Evolutionary conservation across 306 rosid species (phyloP).

Genomic region (Trifolium pratense): DNA sequence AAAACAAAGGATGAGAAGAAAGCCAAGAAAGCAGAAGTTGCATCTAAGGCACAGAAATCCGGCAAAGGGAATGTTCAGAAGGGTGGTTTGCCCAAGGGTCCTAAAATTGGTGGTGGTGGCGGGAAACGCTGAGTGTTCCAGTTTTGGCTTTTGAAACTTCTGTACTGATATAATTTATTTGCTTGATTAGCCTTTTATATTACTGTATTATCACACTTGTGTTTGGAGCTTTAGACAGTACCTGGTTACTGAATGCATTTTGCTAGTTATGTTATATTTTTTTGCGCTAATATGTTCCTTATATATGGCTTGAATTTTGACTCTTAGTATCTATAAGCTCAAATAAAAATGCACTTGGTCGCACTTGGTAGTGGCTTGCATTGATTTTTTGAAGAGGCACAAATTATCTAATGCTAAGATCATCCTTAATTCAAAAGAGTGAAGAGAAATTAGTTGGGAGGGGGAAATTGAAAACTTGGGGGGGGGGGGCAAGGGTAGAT

Average conservation of each 20-base stretch:
- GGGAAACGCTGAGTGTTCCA: conserved; percentile 71
- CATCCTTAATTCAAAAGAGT: too few relatives aligned
- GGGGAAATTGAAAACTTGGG: too few relatives aligned
- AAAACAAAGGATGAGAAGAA: conserved; percentile 91
- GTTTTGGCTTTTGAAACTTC: conserved; percentile 33
- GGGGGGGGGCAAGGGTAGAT: too few relatives aligned
- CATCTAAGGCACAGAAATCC: conserved; percentile 64
- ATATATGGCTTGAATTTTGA: too few relatives aligned
- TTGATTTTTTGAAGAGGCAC: too few relatives aligned
- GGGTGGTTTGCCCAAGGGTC: conserved; percentile 78
- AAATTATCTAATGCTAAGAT: too few relatives aligned
- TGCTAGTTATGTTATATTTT: background rate
- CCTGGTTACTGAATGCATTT: conserved; percentile 13
- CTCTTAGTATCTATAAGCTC: background rate
- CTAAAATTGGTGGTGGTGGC: conserved; percentile 87
- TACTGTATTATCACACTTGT: conserved; percentile 19
- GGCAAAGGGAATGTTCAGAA: conserved; percentile 62
- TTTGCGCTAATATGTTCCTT: background rate
- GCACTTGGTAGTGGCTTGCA: background rate
- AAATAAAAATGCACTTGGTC: background rate
- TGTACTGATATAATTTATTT: conserved; percentile 44
- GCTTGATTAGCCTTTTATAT: conserved; percentile 21
- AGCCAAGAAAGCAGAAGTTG: conserved; percentile 83
- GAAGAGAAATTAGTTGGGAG: too few relatives aligned
- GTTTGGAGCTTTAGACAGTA: conserved; percentile 28